Percentiles rank a stretch among this genome's conserved stretches.
Evolutionary conservation across 2,329 filamentous ascomycete species (phyloP).

Genomic region (Arachnopeziza araneosa): DNA sequence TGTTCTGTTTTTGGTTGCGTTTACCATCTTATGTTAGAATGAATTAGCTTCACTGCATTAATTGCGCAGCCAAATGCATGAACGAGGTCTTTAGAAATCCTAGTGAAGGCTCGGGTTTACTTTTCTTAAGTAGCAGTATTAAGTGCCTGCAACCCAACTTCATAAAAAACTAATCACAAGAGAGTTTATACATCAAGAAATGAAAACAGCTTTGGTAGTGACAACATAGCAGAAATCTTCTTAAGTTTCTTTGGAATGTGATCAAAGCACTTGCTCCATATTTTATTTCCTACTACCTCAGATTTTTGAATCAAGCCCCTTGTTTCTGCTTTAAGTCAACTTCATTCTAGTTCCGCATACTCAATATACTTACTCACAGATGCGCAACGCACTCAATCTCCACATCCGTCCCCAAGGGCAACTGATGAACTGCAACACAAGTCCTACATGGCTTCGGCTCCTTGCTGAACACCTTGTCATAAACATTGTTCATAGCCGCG

Average conservation of each 20-base stretch:
- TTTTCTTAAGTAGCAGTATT: too few species aligned
- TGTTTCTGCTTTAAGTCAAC: neutral
- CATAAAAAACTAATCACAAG: too few species aligned
- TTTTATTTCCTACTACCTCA: neutral
- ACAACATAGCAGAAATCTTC: neutral
- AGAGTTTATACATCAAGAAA: too few species aligned
- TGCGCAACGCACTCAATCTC: conserved; percentile 48
- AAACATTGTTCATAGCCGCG: conserved; percentile 50
- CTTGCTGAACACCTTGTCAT: conserved; percentile 42
- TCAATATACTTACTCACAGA: conserved; percentile 22
- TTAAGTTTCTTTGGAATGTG: neutral
- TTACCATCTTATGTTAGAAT: too few species aligned
- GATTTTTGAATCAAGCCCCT: neutral
- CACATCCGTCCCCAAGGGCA: conserved; percentile 45
- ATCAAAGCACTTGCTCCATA: neutral
- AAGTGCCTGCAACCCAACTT: too few species aligned
- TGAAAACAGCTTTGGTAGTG: too few species aligned
- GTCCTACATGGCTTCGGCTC: conserved; percentile 43
- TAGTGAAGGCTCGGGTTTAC: too few species aligned
- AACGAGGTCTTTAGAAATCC: too few species aligned
- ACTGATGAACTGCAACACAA: conserved; percentile 46
- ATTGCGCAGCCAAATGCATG: too few species aligned
- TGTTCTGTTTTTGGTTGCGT: too few species aligned
- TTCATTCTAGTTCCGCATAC: neutral
- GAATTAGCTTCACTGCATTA: too few species aligned